Evolutionary conservation across 2,329 filamentous ascomycete genomes (phyloP), one percentile per base, ranked within the genome.

Genomic region (Furcasterigmium sp.): DNA sequence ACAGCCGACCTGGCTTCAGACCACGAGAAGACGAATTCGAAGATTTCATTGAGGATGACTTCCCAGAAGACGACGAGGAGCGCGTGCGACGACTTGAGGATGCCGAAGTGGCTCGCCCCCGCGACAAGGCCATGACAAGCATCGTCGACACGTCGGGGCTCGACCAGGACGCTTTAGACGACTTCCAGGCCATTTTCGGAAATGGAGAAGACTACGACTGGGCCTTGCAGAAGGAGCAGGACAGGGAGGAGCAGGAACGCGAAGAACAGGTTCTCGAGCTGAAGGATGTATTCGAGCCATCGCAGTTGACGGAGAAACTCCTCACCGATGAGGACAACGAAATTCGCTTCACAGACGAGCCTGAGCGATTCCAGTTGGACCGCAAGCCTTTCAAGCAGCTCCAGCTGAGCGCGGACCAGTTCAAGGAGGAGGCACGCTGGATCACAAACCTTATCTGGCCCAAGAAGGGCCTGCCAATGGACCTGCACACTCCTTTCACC

Each of bases 201-300:
- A 89, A 95, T 58, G 91, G 93, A 44, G 89, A 88, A 51, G 93
- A 98, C 58, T 98, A 97, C 59, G 84, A 91, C 54, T 98, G 94
- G 83, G 93, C 91, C 8, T 70, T 98, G 38, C 86, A 91, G 41
- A 75, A 91, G 57, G 91, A 97, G 63, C 87, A 93, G 37, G 84
- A 90, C 39, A 85, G 91, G 51, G 87, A 94, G 51, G 83, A 87
- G 38, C 82, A 85, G 45, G 76, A 86, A 51, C 78, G 83, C 46
- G 86, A 88, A 48, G 87, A 94, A 52, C 87, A 91, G 56, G 84
- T 84, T 36, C 80, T 97, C 34, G 89, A 96, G 64, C 78, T 98
- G 49, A 96, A 97, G 68, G 91, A 98, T 60, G 91, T 98, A 40
- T 98, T 98, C 56, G 93, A 98, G 65, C 93, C 93, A 1, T 95